phyloP scores from a whole-genome alignment of 805 yeast genomes.

The Ascoidea tarda region DNA sequence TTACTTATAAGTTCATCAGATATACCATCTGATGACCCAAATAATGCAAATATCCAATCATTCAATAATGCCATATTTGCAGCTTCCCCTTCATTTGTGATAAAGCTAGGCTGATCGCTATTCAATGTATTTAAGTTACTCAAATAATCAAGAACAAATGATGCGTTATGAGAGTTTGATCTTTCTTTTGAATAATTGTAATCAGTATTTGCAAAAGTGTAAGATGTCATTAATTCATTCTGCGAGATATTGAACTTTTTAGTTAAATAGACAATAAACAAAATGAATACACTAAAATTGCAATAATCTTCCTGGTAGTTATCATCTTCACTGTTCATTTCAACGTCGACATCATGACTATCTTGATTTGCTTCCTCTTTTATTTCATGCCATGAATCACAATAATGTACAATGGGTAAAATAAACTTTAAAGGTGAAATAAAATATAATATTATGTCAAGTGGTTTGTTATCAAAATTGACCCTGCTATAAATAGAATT shows the following conservation, averaged over 20 bases:
- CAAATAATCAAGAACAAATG: slow-evolving; percentile 5
- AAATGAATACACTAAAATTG: slow-evolving; percentile 48
- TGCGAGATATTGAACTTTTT: slow-evolving; percentile 23
- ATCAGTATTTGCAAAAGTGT: not conserved
- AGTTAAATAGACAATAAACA: slow-evolving; percentile 28
- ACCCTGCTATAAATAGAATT: no score
- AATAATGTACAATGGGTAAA: slow-evolving; percentile 30
- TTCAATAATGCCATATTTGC: slow-evolving; percentile 22
- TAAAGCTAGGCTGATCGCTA: not conserved
- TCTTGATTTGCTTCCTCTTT: slow-evolving; percentile 23
- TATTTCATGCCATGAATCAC: slow-evolving; percentile 28
- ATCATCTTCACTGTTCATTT: slow-evolving; percentile 24
- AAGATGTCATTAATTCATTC: slow-evolving; percentile 12
- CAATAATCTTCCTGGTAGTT: slow-evolving; percentile 55
- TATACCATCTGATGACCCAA: slow-evolving; percentile 65
- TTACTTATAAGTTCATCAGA: slow-evolving; percentile 69
- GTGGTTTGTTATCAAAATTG: slow-evolving; percentile 25
- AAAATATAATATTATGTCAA: slow-evolving; percentile 30
- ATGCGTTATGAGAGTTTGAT: not conserved
- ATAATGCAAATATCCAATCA: slow-evolving; percentile 72
- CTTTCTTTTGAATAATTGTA: not conserved
- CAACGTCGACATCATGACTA: no score
- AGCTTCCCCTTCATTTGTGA: not conserved
- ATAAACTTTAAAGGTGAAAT: slow-evolving; percentile 28
- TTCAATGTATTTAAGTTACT: slow-evolving; percentile 5